phyloP scores from a whole-genome alignment of 2,329 filamentous ascomycete genomes.

The Colletotrichum viniferum region DNA sequence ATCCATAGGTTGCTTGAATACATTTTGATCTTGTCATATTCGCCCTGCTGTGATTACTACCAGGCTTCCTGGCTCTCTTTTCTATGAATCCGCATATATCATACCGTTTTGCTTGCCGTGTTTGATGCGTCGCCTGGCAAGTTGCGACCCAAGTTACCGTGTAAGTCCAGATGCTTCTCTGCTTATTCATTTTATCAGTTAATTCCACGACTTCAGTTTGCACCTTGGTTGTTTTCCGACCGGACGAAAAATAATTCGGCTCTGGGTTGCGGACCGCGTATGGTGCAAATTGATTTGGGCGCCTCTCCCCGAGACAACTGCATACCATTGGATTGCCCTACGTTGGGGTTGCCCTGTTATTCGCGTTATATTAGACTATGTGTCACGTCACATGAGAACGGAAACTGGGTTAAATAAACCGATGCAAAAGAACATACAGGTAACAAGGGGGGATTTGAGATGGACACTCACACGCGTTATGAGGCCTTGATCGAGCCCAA shows the following conservation, averaged over 20 bases:
- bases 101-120: background rate
- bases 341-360: background rate
- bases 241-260: background rate
- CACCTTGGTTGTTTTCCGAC: background rate
- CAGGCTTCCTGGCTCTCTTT: background rate
- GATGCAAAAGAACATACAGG: no score
- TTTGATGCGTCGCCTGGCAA: background rate
- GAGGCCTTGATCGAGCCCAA: background rate
- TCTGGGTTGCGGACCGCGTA: no score
- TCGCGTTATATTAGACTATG: background rate
- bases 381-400: background rate
- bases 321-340: background rate
- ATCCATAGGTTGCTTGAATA: background rate
- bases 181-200: background rate
- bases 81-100: background rate
- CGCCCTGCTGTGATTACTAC: background rate
- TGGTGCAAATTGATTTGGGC: no score
- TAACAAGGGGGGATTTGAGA: background rate
- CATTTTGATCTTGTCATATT: background rate
- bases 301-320: no score
- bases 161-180: background rate
- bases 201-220: background rate
- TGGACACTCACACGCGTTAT: background rate
- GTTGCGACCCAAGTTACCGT: background rate
- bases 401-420: background rate